Evolutionary conservation across 495 filamentous ascomycete genomes (phyloP).

Genomic region (Amorphotheca resinae): DNA sequence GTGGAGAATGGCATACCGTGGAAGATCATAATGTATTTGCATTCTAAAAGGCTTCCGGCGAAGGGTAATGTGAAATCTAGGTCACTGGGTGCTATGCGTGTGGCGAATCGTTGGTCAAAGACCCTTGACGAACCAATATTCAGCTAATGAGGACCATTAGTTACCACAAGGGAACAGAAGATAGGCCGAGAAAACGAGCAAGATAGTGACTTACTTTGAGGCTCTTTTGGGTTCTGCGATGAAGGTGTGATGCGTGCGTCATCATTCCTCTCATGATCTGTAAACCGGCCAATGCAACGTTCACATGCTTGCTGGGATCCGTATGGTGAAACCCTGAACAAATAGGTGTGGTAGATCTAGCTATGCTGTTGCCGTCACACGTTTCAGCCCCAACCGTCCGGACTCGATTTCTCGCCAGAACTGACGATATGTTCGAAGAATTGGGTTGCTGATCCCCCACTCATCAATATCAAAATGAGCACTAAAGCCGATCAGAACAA

Average conservation of each 20-base stretch:
- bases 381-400: neutral
- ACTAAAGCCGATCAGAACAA: too few species aligned
- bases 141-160: too few species aligned
- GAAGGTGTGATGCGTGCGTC: neutral
- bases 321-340: too few species aligned
- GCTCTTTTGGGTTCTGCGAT: constrained; percentile 1
- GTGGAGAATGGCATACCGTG: too few species aligned
- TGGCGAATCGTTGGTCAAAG: constrained; percentile 16
- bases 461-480: neutral
- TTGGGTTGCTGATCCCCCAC: neutral
- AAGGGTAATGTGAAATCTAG: constrained; percentile 9
- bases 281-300: neutral
- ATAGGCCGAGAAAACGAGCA: neutral
- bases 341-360: too few species aligned
- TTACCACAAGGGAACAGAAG: neutral
- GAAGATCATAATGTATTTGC: too few species aligned
- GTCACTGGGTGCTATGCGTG: constrained; percentile 7
- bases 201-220: constrained; percentile 11
- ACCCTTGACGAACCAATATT: constrained; percentile 4
- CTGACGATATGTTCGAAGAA: neutral
- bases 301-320: neutral
- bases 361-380: neutral
- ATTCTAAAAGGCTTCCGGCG: constrained; percentile 8
- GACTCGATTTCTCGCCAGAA: neutral
- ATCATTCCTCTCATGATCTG: neutral